Conservation (phyloP, 257 asterid genomes). For the Linderniella brevidens region DNA sequence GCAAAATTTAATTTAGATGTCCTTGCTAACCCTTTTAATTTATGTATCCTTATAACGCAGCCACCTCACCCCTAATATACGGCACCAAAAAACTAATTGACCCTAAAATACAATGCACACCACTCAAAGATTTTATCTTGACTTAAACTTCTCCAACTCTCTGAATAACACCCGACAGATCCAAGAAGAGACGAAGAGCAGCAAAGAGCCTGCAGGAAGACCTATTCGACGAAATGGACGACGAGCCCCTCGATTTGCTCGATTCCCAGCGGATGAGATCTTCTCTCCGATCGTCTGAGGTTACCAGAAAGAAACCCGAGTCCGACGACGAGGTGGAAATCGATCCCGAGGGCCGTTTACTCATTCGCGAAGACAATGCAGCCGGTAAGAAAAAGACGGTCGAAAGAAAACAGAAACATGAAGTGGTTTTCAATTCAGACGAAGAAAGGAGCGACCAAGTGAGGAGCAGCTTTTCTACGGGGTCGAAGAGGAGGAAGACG, state of each 20-base stretch:
- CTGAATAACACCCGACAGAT: slow-evolving; percentile 19
- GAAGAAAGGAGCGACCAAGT: slow-evolving; percentile 46
- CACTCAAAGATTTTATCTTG: too few relatives aligned
- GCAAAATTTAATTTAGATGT: too few relatives aligned
- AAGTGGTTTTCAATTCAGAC: slow-evolving; percentile 15
- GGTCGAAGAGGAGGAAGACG: slow-evolving; percentile 38
- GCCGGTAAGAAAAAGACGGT: slow-evolving; percentile 23
- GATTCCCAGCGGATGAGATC: slow-evolving; percentile 63
- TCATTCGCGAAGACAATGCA: slow-evolving; percentile 50
- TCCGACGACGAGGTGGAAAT: slow-evolving; percentile 72
- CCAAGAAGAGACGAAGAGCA: slow-evolving; percentile 39
- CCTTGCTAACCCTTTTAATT: too few relatives aligned
- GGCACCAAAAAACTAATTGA: too few relatives aligned
- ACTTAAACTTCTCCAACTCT: background rate
- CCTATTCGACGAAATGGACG: slow-evolving; percentile 56
- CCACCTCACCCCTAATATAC: too few relatives aligned
- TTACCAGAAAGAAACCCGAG: slow-evolving; percentile 27
- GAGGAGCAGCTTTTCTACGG: slow-evolving; percentile 27
- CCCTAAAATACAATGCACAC: too few relatives aligned
- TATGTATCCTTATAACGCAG: too few relatives aligned
- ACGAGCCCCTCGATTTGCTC: slow-evolving; percentile 87
- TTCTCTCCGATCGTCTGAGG: slow-evolving; percentile 58
- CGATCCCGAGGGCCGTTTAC: slow-evolving; percentile 69
- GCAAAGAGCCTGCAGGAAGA: slow-evolving; percentile 79
- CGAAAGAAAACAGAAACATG: slow-evolving; percentile 26